Evolutionary conservation across 2,329 filamentous ascomycete genomes (phyloP).

Genomic region (Drechslerella dactyloides): DNA sequence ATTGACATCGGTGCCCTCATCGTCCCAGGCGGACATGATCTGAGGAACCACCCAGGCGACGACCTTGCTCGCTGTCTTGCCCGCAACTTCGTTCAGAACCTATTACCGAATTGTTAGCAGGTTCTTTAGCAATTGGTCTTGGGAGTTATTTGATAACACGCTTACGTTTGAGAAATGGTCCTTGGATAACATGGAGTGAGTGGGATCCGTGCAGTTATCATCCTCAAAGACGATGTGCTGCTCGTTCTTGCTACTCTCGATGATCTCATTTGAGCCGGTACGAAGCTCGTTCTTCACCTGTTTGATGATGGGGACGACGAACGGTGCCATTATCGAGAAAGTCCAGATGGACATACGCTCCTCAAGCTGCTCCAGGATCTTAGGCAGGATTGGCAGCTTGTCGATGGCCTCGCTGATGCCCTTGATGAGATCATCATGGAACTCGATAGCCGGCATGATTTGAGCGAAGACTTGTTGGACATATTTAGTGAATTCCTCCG

Average conservation of each 20-base stretch:
- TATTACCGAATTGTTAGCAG: conserved; percentile 53
- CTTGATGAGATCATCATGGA: conserved; percentile 88
- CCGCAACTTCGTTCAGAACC: conserved; percentile 85
- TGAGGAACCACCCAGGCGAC: conserved; percentile 87
- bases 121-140: conserved; percentile 22
- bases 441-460: conserved; percentile 87
- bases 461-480: conserved; percentile 75
- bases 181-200: conserved; percentile 94
- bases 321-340: conserved; percentile 88
- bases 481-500: conserved; percentile 83
- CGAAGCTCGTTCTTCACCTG: conserved; percentile 87
- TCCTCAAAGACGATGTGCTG: conserved; percentile 86
- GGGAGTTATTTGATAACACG: conserved; percentile 53
- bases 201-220: conserved; percentile 77
- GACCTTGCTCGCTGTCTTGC: conserved; percentile 77
- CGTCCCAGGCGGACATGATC: conserved; percentile 84
- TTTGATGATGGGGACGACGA: conserved; percentile 80
- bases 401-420: conserved; percentile 78
- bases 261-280: conserved; percentile 85
- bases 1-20: conserved; percentile 73
- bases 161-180: conserved; percentile 85
- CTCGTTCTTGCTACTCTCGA: conserved; percentile 74
- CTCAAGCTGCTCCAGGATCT: conserved; percentile 83
- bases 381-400: conserved; percentile 81
- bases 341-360: conserved; percentile 88